Base-by-base conservation (phyloP, 768 basidiomycete genomes). In the Boletus sp. region DNA sequence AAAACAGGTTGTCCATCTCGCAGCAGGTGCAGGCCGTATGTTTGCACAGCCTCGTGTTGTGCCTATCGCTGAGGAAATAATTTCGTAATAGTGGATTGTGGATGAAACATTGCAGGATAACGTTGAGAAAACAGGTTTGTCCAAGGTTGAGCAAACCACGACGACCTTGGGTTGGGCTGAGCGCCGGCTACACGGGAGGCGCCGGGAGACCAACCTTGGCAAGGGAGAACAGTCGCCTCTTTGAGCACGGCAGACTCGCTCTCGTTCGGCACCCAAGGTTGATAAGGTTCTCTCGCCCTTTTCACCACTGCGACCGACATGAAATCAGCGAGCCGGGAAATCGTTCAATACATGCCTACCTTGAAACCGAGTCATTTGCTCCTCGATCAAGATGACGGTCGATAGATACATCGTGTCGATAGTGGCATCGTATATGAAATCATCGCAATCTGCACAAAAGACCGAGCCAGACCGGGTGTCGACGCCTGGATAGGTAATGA, bases 71-170 rank as follows among this genome's bases (percentile, higher is more conserved):
- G 25, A 98, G 83, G 64, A 93, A 98, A 68, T 89, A 91, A 61
- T 91, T 88, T 33, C 92, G 83, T 5, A 98, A 75, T 5, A 96
- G 76, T 0, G 96, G 95, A 62, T 97, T 98, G 71, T 92, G 88
- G 8, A 90, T 77, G 63, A 98, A 86, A 13, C 83, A 83, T 70
- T 98, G 96, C 11, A 98, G 79, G 21, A 97, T 84, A 48, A 88
- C 93, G 59, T 93, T 96, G 62, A 98, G 79, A 74, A 93, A 98
- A 66, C 96, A 98, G 0, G 94, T 98, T 68, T 93, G 87, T 2
- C 93, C 92, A 0, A 96, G 82, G 69, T 96, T 95, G 40, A 93
- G 73, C 4, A 96, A 76, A 0, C 93, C 93, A 53, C 90, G 79
- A n/a, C 90, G 83, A 48, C 85, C 91, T 91, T 5, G 39, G 40